phyloP scores from a whole-genome alignment of 768 basidiomycete species.

The Lentinula lateritia region DNA sequence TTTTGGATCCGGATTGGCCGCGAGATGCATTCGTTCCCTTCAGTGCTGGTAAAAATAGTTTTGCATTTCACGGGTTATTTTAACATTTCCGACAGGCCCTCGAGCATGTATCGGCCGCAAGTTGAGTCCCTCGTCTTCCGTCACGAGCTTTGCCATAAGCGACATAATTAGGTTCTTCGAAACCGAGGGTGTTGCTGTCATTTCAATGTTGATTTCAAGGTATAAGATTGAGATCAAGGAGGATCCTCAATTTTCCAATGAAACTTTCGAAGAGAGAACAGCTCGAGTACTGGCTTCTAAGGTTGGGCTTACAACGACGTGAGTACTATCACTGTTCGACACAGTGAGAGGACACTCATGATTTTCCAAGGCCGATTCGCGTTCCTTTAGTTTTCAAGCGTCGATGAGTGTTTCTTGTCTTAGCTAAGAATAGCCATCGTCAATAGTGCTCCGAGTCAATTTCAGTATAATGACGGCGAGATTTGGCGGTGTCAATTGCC shows the following conservation, averaged over 20 bases:
- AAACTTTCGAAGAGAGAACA: constrained; percentile 41
- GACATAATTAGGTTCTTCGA: constrained; percentile 37
- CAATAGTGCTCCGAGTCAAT: no score
- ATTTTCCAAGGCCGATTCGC: background rate
- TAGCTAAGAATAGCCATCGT: no score
- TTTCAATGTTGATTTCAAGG: constrained; percentile 41
- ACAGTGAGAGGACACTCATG: background rate
- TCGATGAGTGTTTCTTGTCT: background rate
- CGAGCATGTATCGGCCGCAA: constrained; percentile 41
- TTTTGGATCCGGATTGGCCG: constrained; percentile 41
- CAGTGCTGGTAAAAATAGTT: constrained; percentile 29
- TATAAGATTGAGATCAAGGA: constrained; percentile 46
- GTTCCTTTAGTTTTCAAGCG: background rate
- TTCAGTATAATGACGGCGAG: no score
- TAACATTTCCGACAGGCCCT: constrained; percentile 20
- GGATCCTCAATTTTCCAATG: constrained; percentile 41
- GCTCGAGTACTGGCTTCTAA: constrained; percentile 31
- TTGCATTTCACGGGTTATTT: background rate
- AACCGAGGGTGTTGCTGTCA: constrained; percentile 43
- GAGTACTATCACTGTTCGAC: background rate
- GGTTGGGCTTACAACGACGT: constrained; percentile 19
- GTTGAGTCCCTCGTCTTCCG: constrained; percentile 14
- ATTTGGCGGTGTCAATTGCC: no score
- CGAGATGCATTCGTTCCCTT: constrained; percentile 52
- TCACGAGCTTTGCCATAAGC: background rate